Conservation (phyloP, 768 basidiomycete species). For the Amanita pseudoporphyria region DNA sequence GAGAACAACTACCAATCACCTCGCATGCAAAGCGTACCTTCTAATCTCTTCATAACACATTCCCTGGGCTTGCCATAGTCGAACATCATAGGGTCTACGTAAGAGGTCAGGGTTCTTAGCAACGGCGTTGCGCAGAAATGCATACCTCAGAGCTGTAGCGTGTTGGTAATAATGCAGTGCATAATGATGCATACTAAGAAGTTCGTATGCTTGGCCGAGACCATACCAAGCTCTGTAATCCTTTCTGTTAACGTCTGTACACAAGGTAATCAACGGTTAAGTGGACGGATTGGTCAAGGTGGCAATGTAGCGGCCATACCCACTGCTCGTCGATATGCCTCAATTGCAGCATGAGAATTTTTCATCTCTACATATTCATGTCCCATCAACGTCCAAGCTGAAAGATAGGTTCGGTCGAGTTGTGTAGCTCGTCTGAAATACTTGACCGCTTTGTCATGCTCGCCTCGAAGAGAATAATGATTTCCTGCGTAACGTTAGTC, state of each 20-base stretch:
- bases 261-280: neutral
- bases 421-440: slow-evolving; percentile 95
- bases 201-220: slow-evolving; percentile 94
- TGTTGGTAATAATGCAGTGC: slow-evolving; percentile 94
- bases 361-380: slow-evolving; percentile 99
- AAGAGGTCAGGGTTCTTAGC: neutral
- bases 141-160: slow-evolving; percentile 84
- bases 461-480: slow-evolving; percentile 86
- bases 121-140: neutral
- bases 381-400: slow-evolving; percentile 98
- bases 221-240: slow-evolving; percentile 99
- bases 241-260: slow-evolving; percentile 84
- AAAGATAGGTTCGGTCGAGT: slow-evolving; percentile 88
- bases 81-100: slow-evolving; percentile 83
- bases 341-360: slow-evolving; percentile 97
- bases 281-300: neutral
- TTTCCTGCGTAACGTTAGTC: slow-evolving; percentile 55
- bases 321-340: slow-evolving; percentile 92
- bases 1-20: neutral
- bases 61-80: slow-evolving; percentile 93
- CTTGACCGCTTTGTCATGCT: slow-evolving; percentile 93
- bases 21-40: slow-evolving; percentile 36
- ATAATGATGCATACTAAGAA: slow-evolving; percentile 95
- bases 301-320: slow-evolving; percentile 39
- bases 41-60: slow-evolving; percentile 91